A percentile compares a stretch with the other conserved stretches of the same genome.
These are phyloP conservation scores for Austroboletus olivaceoglutinosus DNA, from an alignment of 1,284 basidiomycete genomes.

Conservation along the genomic window DNA sequence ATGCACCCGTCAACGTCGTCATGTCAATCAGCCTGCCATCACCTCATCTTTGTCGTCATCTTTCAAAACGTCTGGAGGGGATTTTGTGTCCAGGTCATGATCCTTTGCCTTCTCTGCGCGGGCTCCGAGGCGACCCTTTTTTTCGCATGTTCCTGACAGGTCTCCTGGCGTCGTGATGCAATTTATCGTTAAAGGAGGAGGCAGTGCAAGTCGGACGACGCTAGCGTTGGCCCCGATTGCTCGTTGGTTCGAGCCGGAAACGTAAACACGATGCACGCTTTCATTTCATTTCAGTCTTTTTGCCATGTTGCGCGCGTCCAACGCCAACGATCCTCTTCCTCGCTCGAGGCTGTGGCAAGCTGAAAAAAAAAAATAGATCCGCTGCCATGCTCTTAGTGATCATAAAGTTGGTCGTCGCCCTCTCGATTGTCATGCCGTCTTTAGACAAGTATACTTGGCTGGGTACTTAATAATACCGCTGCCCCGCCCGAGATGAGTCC, in stretches of 20 bases:
- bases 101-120: conserved; percentile 21
- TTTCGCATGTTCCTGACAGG: conserved; percentile 25
- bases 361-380: neutral
- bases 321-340: neutral
- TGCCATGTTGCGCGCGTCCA: neutral
- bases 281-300: neutral
- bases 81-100: conserved; percentile 2
- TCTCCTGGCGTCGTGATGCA: conserved; percentile 27
- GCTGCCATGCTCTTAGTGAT: neutral
- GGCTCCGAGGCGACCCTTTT: conserved; percentile 31
- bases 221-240: conserved; percentile 1
- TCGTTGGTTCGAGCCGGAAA: conserved; percentile 1
- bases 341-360: neutral
- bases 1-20: neutral
- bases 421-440: conserved; percentile 3
- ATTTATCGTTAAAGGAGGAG: conserved; percentile 16
- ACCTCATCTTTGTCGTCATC: conserved; percentile 28
- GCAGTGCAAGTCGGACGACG: conserved; percentile 21
- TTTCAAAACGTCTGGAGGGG: neutral
- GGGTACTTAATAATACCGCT: conserved; percentile 11
- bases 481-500: neutral
- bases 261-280: conserved; percentile 11
- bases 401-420: neutral
- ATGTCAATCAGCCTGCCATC: conserved; percentile 20
- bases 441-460: conserved; percentile 7